Evolutionary conservation across 192 early-diverging fungal genomes (phyloP).

Genomic region (Coemansia sp.): DNA sequence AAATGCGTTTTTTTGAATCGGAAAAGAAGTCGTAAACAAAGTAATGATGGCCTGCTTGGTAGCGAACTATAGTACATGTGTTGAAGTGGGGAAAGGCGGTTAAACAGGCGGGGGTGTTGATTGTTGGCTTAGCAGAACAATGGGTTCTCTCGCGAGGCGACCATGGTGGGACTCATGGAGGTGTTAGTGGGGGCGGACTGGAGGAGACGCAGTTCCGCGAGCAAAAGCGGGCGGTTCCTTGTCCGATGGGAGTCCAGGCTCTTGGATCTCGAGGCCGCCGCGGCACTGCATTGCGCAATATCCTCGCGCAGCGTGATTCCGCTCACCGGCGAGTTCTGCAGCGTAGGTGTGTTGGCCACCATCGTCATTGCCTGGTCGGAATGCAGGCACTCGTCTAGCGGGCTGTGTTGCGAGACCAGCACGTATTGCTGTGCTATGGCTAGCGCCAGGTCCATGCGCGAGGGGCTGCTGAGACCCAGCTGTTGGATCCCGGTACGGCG

Average conservation of each 20-base stretch:
- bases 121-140: conserved; percentile 17
- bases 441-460: conserved; percentile 27
- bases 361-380: neutral
- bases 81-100: conserved; percentile 3
- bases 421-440: conserved; percentile 43
- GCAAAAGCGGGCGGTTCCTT: too few species aligned
- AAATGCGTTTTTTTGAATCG: too few species aligned
- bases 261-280: too few species aligned
- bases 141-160: conserved; percentile 24
- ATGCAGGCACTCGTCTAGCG: conserved; percentile 3
- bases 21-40: too few species aligned
- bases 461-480: conserved; percentile 5
- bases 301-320: neutral
- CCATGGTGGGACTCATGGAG: neutral
- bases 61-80: conserved; percentile 1
- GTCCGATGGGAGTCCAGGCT: too few species aligned
- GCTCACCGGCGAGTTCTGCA: conserved; percentile 1
- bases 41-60: neutral
- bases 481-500: neutral
- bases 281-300: neutral
- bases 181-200: neutral
- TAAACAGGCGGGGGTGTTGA: too few species aligned
- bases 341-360: neutral
- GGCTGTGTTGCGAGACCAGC: conserved; percentile 7
- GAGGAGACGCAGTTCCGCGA: neutral